phyloP scores from a whole-genome alignment of 257 asterid genomes.

The Solanum pimpinellifolium region DNA sequence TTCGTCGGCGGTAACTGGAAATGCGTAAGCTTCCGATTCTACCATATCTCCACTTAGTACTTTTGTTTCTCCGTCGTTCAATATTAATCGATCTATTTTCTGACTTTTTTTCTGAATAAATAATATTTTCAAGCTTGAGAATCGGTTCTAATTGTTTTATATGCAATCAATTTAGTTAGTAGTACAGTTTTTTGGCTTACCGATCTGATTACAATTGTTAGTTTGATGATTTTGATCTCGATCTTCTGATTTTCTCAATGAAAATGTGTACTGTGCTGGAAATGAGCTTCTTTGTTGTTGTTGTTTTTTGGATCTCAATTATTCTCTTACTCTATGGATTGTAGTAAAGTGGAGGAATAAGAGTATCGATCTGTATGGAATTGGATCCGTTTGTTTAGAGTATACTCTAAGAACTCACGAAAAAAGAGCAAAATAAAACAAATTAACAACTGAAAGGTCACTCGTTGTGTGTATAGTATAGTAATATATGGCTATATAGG shows the following conservation, averaged over 20 bases:
- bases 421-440: not conserved
- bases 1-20: constrained; percentile 99
- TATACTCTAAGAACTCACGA: not conserved
- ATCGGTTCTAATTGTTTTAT: not conserved
- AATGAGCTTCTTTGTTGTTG: not conserved
- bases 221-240: not conserved
- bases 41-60: not conserved
- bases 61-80: not conserved
- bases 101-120: not conserved
- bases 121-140: not conserved
- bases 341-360: not conserved
- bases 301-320: not conserved
- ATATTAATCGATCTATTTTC: not conserved
- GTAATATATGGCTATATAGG: not conserved
- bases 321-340: not conserved
- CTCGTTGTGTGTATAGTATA: not conserved
- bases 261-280: not conserved
- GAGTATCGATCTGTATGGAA: not conserved
- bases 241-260: not conserved
- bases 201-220: not conserved
- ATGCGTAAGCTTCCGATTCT: constrained; percentile 52
- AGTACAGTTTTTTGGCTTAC: not conserved
- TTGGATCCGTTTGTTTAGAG: not conserved
- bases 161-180: not conserved
- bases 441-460: not conserved